These are phyloP conservation scores for Arthrinium puccinioides DNA, from an alignment of 2,329 filamentous ascomycete genomes.

Conservation along the genomic window DNA sequence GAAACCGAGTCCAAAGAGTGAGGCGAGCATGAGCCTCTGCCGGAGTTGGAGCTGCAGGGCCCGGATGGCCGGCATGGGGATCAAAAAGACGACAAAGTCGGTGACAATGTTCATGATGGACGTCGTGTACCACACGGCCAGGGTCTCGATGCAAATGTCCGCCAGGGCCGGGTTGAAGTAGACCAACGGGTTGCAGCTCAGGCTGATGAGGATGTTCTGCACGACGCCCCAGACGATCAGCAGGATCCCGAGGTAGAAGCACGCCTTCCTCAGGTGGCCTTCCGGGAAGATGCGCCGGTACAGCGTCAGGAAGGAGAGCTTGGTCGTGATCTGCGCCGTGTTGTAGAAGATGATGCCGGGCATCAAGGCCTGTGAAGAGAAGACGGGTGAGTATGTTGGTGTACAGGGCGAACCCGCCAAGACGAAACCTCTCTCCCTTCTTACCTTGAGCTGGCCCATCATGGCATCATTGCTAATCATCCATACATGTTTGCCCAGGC, in stretches of 20 bases:
- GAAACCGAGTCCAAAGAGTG: background rate
- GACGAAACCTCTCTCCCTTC: no score
- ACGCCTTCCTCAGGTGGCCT: background rate
- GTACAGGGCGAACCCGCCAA: no score
- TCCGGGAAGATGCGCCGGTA: background rate
- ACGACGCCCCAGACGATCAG: background rate
- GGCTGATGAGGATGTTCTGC: background rate
- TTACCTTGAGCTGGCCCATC: background rate
- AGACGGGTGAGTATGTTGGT: background rate
- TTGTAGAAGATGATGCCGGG: background rate
- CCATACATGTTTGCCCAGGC: background rate
- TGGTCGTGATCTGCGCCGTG: background rate
- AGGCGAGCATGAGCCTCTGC: background rate
- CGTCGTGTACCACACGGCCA: background rate
- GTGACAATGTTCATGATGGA: conserved; percentile 1
- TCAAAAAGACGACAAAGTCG: background rate
- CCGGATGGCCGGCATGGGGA: background rate
- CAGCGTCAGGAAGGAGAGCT: background rate
- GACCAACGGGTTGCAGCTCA: background rate
- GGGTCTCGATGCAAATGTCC: background rate
- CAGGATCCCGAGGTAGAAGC: background rate
- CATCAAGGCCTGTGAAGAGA: background rate
- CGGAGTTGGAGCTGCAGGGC: background rate
- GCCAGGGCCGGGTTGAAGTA: background rate
- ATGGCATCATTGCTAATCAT: background rate